Evolutionary conservation across 2,329 filamentous ascomycete genomes (phyloP), one percentile per base, ranked within the genome.

Genomic region (Monosporascus sp.): DNA sequence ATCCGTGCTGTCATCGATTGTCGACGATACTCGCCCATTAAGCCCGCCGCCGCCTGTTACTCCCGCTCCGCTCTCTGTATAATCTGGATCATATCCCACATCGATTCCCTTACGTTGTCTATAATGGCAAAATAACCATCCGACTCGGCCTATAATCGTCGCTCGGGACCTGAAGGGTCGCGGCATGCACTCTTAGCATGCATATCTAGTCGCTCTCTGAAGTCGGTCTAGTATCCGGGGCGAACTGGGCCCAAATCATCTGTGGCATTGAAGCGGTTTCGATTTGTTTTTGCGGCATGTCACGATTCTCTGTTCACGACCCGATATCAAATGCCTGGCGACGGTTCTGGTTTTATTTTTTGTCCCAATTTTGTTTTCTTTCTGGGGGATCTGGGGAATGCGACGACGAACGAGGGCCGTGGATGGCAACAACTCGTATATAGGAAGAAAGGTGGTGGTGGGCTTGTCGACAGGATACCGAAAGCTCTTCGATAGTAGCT

Each of bases 271-370:
- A 17, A 46, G 43, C 43, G 43, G 43, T 24, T 46, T 46, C 22
- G 24, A 46, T 25, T 24, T 46, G 43, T 11, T 46, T 46, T 46
- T 46, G 24, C 43, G 25, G 25, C 43, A 37, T 38, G 14, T 51
- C 22, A 41, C 31, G 37, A 25, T 43, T 25, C 46, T 24, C 20
- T 48, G 17, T 50, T 56, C 57, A 52, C 48, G 53, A 61, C 60
- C 61, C 55, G 61, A 60, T 52, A 59, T 60, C 62, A 31, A 62
- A 65, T 65, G 65, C 62, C 59, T 62, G 57, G 51, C 58, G 55
- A 51, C 9, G 27, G 27, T 11, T 31, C 8, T 11, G 27, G 27
- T 31, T 11, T 31, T 56, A 14, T 62, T 60, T 55, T 52, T 53
- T 57, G 54, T 58, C 55, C 25, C 15, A 3, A 31, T 46, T 46